Evolutionary conservation across 345 rosid species (phyloP), one percentile per base, ranked within the genome.

Genomic region (Melaleuca alternifolia): DNA sequence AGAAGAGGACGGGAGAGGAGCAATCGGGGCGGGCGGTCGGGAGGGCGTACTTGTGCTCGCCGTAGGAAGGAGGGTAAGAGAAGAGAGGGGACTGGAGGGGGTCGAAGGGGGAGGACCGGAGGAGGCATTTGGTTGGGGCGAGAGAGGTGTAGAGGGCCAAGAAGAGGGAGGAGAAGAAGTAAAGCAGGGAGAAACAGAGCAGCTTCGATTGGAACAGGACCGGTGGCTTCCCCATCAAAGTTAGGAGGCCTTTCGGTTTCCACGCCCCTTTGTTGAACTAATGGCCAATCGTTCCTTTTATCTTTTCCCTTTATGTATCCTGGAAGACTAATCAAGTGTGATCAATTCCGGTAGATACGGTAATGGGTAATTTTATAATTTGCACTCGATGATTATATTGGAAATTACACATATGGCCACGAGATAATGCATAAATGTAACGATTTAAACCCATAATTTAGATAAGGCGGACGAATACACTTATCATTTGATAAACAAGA

Each of bases 21-120:
- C 99, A 97, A 53, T 93, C 85, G 59, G 93, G 85, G 89, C 94
- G 94, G 65, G 92, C 92, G 23, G 99, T 92, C 56, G 95, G 91
- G 89, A 95, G 88, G 88, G 95, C 96, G 79, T 97, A 93, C 89
- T 97, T 97, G 93, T 96, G 98, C 76, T 93, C 92, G 86, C 98
- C 97, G 54, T 97, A 97, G 86, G 96, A 92, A 57, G 91, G 71
- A 86, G 98, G 98, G 86, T 94, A 97, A 7, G 94, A 89, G 92
- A 96, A 97, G 84, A 96, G 92, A 7, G 96, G 91, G 50, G 90
- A 59, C 56, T 90, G 94, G 44, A 96, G 86, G 11, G 97, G 99
- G 85, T 95, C 94, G 62, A 90, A 95, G 14, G 98, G 95, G 15
- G 99, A 96, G 50, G 93, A 92, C 59, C 94, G 89, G 92, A 94